These are phyloP conservation scores for Chaetomium sp. DNA, from an alignment of 2,329 filamentous ascomycete genomes.

Conservation along the genomic window DNA sequence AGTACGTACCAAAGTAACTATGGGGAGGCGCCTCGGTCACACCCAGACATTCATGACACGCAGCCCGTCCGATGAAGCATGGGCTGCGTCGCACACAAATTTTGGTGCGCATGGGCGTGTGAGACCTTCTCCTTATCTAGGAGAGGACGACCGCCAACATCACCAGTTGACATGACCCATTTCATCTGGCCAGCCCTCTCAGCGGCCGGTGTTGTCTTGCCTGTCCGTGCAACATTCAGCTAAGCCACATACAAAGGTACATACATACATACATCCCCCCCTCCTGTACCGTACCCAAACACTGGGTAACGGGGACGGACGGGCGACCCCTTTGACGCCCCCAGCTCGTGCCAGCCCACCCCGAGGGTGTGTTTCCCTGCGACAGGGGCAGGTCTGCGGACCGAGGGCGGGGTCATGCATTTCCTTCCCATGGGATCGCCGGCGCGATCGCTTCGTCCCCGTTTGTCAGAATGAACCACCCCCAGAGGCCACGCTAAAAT, in stretches of 20 bases:
- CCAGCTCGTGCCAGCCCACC: slow-evolving; percentile 10
- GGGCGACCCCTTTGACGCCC: not conserved
- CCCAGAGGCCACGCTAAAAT: slow-evolving; percentile 13
- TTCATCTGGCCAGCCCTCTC: not conserved
- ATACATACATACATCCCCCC: too few species aligned
- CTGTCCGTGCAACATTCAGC: not conserved
- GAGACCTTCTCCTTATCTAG: not conserved
- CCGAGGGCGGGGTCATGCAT: slow-evolving; percentile 40
- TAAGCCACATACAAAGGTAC: not conserved
- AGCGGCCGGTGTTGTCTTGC: not conserved
- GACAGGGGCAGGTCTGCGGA: slow-evolving; percentile 36
- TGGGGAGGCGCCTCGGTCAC: not conserved
- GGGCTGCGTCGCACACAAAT: slow-evolving; percentile 19
- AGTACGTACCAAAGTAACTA: too few species aligned
- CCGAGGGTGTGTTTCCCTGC: slow-evolving; percentile 37
- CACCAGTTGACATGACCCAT: not conserved
- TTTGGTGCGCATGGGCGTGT: slow-evolving; percentile 18
- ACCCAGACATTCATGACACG: slow-evolving; percentile 1
- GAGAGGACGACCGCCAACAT: not conserved
- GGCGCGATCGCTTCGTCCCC: slow-evolving; percentile 24
- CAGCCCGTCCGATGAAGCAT: slow-evolving; percentile 11
- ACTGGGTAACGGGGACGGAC: not conserved
- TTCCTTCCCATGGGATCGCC: slow-evolving; percentile 24
- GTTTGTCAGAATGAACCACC: slow-evolving; percentile 11
- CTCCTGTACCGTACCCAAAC: not conserved